Evolutionary conservation across 1,139 yeast species (phyloP), one percentile per base, ranked within the genome.

Genomic region (Geotrichum phurueaensis): DNA sequence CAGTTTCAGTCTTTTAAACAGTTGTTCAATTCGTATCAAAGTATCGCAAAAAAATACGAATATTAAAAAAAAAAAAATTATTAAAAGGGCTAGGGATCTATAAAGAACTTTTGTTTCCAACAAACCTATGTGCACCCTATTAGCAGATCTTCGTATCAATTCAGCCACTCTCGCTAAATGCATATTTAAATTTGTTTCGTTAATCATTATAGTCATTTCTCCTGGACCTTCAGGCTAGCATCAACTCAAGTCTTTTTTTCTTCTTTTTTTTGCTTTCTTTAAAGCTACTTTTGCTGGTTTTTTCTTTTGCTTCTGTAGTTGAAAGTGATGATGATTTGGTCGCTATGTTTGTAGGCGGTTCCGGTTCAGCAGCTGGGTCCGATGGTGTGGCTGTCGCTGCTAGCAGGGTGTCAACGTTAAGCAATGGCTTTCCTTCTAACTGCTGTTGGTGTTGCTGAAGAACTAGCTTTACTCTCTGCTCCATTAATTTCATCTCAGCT

Each of bases 401-500:
- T 9, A 39, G 6, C 47, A 39, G 47, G n/a, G 2, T 15, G 47
- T 39, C 47, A 15, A 10, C 20, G 10, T 15, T 39, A 4, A 15
- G n/a, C 7, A 39, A 39, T 39, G 47, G 20, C 18, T 51, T 20
- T 6, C 20, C 23, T 51, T 51, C 22, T 51, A 15, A 51, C 13
- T 51, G 47, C 47, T 39, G n/a, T 4, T 51, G 20, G 29, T 25
- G 36, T 22, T 51, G 53, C 18, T 51, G 39, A 25, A 51, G 23
- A 27, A 51, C 49, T 31, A 57, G 39, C 50, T 57, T 36, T 20
- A 53, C 25, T 15, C 29, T 49, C 6, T 18, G 23, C 20, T 57
- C 60, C 13, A 51, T 27, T 15, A 57, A 39, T 6, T 27, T 39
- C 31, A 57, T 47, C 36, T 57, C 56, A 12, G 60, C 60, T 18